Evolutionary conservation across 2,329 filamentous ascomycete genomes (phyloP).

Genomic region (Bisporella sp.): DNA sequence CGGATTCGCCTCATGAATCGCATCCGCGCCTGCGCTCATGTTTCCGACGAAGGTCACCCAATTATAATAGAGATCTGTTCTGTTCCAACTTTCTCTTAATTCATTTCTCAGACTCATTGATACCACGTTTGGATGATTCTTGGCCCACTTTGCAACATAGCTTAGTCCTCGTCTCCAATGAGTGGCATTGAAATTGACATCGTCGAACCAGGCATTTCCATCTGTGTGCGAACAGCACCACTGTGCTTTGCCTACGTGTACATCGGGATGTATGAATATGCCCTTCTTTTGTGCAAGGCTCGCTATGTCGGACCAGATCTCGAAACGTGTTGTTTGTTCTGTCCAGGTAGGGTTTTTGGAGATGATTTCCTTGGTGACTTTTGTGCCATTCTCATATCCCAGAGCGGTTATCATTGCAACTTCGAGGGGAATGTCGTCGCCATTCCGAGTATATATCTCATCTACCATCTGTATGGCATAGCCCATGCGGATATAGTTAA

Average conservation of each 20-base stretch:
- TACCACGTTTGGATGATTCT: no score
- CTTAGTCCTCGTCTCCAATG: slow-evolving; percentile 54
- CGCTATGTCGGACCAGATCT: slow-evolving; percentile 50
- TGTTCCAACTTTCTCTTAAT: no score
- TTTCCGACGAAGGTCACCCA: no score
- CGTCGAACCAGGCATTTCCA: slow-evolving; percentile 55
- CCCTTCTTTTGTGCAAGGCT: slow-evolving; percentile 35
- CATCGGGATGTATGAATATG: slow-evolving; percentile 55
- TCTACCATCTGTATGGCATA: slow-evolving; percentile 60
- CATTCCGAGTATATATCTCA: slow-evolving; percentile 43
- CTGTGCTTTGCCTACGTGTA: slow-evolving; percentile 50
- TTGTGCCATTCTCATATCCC: slow-evolving; percentile 45
- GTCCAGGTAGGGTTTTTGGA: slow-evolving; percentile 50
- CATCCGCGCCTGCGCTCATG: no score
- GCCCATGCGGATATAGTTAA: slow-evolving; percentile 56
- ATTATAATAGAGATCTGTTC: no score
- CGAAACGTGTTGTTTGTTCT: slow-evolving; percentile 44
- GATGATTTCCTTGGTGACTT: slow-evolving; percentile 45
- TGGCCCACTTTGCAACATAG: slow-evolving; percentile 43
- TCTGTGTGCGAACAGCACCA: slow-evolving; percentile 52
- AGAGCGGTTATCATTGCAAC: slow-evolving; percentile 38
- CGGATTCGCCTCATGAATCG: no score
- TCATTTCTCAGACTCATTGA: no score
- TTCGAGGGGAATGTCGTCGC: slow-evolving; percentile 37
- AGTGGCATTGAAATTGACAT: slow-evolving; percentile 47